Evolutionary conservation across 2,329 filamentous ascomycete genomes (phyloP).

Genomic region (Hymenoscyphus scutula): DNA sequence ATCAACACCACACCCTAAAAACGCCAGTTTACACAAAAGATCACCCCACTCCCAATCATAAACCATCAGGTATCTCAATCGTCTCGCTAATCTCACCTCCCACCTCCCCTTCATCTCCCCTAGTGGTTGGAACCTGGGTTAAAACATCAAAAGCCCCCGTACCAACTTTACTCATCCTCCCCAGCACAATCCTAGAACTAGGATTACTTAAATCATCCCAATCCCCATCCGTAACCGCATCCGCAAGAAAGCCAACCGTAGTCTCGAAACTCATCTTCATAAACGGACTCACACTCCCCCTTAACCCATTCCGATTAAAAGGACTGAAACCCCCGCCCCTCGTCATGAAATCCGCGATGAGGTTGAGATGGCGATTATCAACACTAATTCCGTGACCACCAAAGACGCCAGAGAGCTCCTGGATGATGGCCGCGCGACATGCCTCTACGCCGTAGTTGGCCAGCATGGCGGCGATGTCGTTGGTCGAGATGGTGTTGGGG

Average conservation of each 20-base stretch:
- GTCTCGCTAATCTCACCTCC: no score
- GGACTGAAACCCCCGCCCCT: constrained; percentile 82
- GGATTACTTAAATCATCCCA: constrained; percentile 85
- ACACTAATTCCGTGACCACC: constrained; percentile 87
- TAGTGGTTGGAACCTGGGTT: neutral
- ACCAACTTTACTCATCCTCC: constrained; percentile 76
- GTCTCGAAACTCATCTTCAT: constrained; percentile 99
- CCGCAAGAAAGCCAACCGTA: constrained; percentile 87
- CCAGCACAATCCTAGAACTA: constrained; percentile 84
- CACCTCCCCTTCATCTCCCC: constrained; percentile 6
- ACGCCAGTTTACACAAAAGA: neutral
- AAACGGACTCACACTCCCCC: constrained; percentile 82
- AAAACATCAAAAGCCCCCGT: constrained; percentile 81
- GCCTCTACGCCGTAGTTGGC: constrained; percentile 90
- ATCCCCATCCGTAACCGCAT: constrained; percentile 86
- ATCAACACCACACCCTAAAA: neutral
- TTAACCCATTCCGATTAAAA: constrained; percentile 88
- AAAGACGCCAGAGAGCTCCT: constrained; percentile 84
- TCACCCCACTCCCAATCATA: neutral
- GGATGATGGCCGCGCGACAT: constrained; percentile 80
- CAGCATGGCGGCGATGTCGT: constrained; percentile 86
- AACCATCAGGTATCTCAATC: neutral
- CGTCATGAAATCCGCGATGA: constrained; percentile 99
- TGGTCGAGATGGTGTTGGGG: constrained; percentile 82
- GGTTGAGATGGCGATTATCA: constrained; percentile 86